Base-by-base conservation (phyloP, 2,329 filamentous ascomycete genomes). In the Colletotrichum spinosum region DNA sequence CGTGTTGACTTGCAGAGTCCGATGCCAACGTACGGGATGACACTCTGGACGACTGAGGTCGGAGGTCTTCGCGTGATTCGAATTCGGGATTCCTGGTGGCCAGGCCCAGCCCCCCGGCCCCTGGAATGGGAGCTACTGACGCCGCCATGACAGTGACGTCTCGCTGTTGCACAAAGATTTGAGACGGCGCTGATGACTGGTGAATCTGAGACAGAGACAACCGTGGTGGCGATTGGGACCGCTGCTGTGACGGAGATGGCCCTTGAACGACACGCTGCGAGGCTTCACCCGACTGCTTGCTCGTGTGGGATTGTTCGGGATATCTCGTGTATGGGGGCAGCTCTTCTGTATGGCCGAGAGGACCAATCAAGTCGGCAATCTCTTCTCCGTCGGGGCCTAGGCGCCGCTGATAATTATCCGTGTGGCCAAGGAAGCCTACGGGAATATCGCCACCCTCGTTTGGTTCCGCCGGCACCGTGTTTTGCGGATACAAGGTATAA, bases 261-360 rank as follows among this genome's bases (percentile, higher is more conserved):
- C 50, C 61, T 9, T 55, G 50, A 25, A 25, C 25, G 25, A 25
- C 25, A 25, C 3, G 25, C 25, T 25, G 25, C 25, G 25, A 25
- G 4, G 25, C 25, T n/a, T 62, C 65, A 15, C 48, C 54, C 2
- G 62, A 25, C 9, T 62, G 62, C 72, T 86, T 93, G 82, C 76
- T 86, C 74, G 74, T 85, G 77, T 79, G 90, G 0, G 82, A 82
- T 61, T 93, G 91, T 56, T 97, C 92, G 2, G 94, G 93, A 77
- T 97, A 97, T 75, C 93, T 86, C 12, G 93, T 92, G 74, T 98
- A 98, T 1, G 95, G 95, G 11, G 95, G 95, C 15, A 97, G 81
- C 76, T 97, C 93, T 77, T 98, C 95, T 1, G 92, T 90, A 74
- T 97, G 94, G 1, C 94, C 94, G 72, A 97, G 89, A 0, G 92